phyloP scores from a whole-genome alignment of 768 basidiomycete genomes.

The Amanita inopinata region DNA sequence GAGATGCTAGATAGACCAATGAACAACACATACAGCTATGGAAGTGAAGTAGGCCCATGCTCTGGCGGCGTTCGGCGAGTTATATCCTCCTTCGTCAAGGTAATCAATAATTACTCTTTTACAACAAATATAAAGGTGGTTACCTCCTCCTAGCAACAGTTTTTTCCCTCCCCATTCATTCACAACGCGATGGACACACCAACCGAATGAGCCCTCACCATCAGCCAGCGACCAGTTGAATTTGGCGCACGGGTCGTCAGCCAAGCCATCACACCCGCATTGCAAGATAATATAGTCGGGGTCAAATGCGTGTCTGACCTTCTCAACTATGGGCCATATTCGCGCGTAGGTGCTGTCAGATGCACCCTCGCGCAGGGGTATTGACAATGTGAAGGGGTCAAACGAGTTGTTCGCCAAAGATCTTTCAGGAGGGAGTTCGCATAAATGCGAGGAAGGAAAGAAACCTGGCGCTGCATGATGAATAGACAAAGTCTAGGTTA shows the following conservation, averaged over 20 bases:
- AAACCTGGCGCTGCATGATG: constrained; percentile 81
- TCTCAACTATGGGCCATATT: constrained; percentile 58
- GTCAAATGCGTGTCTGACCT: constrained; percentile 45
- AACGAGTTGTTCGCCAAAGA: constrained; percentile 22
- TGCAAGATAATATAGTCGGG: constrained; percentile 81
- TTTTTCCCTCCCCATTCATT: constrained; percentile 51
- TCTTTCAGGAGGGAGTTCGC: constrained; percentile 30
- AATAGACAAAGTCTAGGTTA: constrained; percentile 62
- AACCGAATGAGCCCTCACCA: constrained; percentile 54
- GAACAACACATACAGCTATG: constrained; percentile 42
- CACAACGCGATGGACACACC: constrained; percentile 48
- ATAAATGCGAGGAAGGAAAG: constrained; percentile 58
- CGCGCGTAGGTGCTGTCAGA: constrained; percentile 49
- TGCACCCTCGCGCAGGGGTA: constrained; percentile 71
- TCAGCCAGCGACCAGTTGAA: constrained; percentile 63
- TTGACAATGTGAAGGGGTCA: constrained; percentile 65
- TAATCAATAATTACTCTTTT: constrained; percentile 11
- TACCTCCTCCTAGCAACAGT: constrained; percentile 72
- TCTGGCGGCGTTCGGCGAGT: constrained; percentile 73
- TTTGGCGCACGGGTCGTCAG: constrained; percentile 70
- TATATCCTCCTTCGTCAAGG: constrained; percentile 62
- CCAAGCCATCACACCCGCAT: constrained; percentile 81
- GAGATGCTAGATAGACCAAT: neutral
- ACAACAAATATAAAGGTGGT: too few relatives aligned
- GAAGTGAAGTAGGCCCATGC: constrained; percentile 83